phyloP scores from a whole-genome alignment of 176 grass and related monocot genomes.

The Musa troglodytarum region DNA sequence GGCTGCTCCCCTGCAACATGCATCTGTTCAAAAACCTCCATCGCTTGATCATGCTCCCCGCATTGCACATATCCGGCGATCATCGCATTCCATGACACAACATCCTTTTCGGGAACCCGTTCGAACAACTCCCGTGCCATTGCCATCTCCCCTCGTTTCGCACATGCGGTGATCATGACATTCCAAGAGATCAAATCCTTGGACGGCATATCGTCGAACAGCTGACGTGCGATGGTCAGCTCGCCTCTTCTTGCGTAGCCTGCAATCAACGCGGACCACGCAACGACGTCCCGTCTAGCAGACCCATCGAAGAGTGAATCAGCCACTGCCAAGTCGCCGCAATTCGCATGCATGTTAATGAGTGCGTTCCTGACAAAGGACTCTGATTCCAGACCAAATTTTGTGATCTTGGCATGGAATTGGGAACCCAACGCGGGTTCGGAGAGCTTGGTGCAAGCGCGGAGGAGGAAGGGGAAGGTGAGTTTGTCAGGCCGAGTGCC shows the following conservation, averaged over 20 bases:
- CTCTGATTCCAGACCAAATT: slow-evolving; percentile 46
- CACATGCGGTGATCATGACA: slow-evolving; percentile 76
- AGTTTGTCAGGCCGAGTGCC: slow-evolving; percentile 48
- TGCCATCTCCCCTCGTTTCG: slow-evolving; percentile 51
- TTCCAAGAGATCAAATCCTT: slow-evolving; percentile 80
- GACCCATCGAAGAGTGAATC: slow-evolving; percentile 37
- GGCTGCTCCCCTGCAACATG: slow-evolving; percentile 39
- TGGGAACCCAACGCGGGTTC: slow-evolving; percentile 37
- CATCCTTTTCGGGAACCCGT: slow-evolving; percentile 41
- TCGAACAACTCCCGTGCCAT: slow-evolving; percentile 57
- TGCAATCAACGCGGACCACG: slow-evolving; percentile 63
- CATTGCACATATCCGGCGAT: slow-evolving; percentile 69
- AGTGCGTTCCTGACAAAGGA: slow-evolving; percentile 69
- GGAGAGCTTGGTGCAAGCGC: slow-evolving; percentile 62
- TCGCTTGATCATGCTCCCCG: slow-evolving; percentile 29
- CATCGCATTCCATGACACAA: slow-evolving; percentile 72
- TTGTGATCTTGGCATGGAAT: slow-evolving; percentile 44
- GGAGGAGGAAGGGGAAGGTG: slow-evolving; percentile 83
- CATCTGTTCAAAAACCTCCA: slow-evolving; percentile 71
- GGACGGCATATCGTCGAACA: slow-evolving; percentile 61
- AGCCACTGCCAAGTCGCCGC: slow-evolving; percentile 49
- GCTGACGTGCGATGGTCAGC: slow-evolving; percentile 38
- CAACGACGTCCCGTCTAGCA: slow-evolving; percentile 51
- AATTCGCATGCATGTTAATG: slow-evolving; percentile 69
- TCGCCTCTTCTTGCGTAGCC: slow-evolving; percentile 62